Evolutionary conservation across 106 monocot genomes (phyloP), one percentile per base, ranked within the genome.

Genomic region (Acanthochlamys bracteata): DNA sequence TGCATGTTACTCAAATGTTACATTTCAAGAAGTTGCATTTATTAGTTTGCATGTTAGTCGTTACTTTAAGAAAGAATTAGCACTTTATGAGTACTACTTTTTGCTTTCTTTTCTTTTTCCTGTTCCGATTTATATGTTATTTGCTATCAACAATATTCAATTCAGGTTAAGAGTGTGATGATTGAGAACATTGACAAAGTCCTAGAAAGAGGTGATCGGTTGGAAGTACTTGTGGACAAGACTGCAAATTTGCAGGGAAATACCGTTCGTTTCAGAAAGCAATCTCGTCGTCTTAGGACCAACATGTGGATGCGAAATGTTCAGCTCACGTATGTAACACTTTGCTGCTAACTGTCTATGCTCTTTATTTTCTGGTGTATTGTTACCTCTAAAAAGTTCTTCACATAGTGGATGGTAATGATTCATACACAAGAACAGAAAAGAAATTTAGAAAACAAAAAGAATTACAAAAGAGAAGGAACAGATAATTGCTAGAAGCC

Each of bases 171-270:
- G 12, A 85, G 68, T 81, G 96, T 98, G 39, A 98, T 98, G 96
- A 91, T 98, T 24, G 91, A 98, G 26, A 98, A 98, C 76, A 98
- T 98, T 43, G 96, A 98, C 63, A 88, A 88, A 71, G 91, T 98
- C 61, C 79, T 98, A 11, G 96, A 98, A 73, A 91, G 96, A 85
- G 96, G 96, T 62, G 96, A 98, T 51, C 77, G 91, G 26, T 71
- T 98, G 78, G 96, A 98, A 68, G 45, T 98, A 64, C 72, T 98
- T 49, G 96, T 91, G 56, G 96, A 98, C 57, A 98, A 88, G 83
- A 98, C 96, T 61, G 57, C 76, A 75, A 71, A 68, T 39, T 91
- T 98, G 91, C 96, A 98, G 83, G 84, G 83, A 39, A 98, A 88
- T 19, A 91, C 88, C 58, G 69, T 83, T 43, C 82, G 91, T 20